Conservation (phyloP, 2,329 filamentous ascomycete genomes). For the Ophiocordyceps sinensis region DNA sequence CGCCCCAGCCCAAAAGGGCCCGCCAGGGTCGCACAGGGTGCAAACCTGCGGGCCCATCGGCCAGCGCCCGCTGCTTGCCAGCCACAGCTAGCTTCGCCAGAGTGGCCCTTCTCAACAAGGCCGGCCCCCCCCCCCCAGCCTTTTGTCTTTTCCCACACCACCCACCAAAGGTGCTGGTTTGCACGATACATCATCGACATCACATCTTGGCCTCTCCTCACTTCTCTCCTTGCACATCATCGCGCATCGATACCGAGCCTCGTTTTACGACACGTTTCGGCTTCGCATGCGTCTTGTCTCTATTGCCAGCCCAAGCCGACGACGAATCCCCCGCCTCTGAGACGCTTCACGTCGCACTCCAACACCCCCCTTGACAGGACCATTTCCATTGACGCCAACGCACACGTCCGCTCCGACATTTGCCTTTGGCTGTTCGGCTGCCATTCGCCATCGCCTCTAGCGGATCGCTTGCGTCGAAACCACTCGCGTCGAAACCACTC, state of each 20-base stretch:
- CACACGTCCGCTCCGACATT: neutral
- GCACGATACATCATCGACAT: neutral
- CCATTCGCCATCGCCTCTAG: neutral
- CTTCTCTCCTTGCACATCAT: neutral
- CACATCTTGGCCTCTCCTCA: neutral
- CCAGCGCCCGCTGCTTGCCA: constrained; percentile 4
- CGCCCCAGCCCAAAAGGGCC: no score
- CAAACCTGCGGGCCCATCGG: neutral
- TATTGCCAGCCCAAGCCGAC: neutral
- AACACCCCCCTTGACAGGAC: neutral
- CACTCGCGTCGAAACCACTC: neutral
- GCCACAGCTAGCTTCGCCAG: constrained; percentile 10
- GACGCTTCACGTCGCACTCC: constrained; percentile 1
- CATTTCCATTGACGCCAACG: neutral
- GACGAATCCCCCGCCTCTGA: neutral
- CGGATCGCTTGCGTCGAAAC: neutral
- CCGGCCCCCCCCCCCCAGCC: constrained; percentile 11
- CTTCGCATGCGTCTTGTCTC: neutral
- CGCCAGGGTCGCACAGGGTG: no score
- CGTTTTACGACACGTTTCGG: neutral
- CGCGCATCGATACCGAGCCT: neutral
- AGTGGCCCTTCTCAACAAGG: constrained; percentile 1
- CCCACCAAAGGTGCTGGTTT: neutral
- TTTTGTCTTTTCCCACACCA: constrained; percentile 11
- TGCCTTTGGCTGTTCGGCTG: no score